A percentile compares a stretch with the other conserved stretches of the same genome.
These are phyloP conservation scores for Coelastrella sp. DNA, from an alignment of 139 green algal genomes.

Conservation along the genomic window DNA sequence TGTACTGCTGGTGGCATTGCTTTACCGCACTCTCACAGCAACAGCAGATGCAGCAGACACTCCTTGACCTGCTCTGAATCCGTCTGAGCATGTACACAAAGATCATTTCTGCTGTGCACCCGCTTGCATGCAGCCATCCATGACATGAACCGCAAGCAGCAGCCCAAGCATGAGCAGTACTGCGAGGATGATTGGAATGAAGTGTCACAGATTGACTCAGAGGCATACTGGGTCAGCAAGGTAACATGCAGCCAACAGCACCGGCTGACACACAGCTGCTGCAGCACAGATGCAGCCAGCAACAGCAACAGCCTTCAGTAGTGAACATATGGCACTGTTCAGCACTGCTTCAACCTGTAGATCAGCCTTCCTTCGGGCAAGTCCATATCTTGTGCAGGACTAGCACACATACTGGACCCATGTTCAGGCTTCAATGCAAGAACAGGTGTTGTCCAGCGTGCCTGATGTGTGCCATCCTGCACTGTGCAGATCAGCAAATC, in stretches of 20 bases:
- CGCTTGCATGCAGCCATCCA: conserved; percentile 65
- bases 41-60: neutral
- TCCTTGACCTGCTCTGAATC: neutral
- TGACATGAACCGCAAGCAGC: conserved; percentile 60
- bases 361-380: too few species aligned
- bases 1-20: too few species aligned
- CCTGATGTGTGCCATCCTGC: neutral
- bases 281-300: neutral
- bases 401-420: too few species aligned
- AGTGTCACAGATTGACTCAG: conserved; percentile 59
- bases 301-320: neutral
- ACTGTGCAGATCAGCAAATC: neutral
- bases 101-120: neutral
- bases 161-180: conserved; percentile 62
- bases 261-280: neutral
- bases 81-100: neutral
- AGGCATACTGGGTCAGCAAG: conserved; percentile 86
- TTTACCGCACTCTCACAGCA: neutral
- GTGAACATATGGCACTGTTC: too few species aligned
- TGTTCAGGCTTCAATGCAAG: too few species aligned
- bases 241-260: conserved; percentile 25
- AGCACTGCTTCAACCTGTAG: too few species aligned
- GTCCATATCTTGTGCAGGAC: too few species aligned
- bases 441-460: neutral
- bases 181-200: conserved; percentile 86